phyloP scores from a whole-genome alignment of 2,329 filamentous ascomycete genomes.

The Diaporthe capsici region DNA sequence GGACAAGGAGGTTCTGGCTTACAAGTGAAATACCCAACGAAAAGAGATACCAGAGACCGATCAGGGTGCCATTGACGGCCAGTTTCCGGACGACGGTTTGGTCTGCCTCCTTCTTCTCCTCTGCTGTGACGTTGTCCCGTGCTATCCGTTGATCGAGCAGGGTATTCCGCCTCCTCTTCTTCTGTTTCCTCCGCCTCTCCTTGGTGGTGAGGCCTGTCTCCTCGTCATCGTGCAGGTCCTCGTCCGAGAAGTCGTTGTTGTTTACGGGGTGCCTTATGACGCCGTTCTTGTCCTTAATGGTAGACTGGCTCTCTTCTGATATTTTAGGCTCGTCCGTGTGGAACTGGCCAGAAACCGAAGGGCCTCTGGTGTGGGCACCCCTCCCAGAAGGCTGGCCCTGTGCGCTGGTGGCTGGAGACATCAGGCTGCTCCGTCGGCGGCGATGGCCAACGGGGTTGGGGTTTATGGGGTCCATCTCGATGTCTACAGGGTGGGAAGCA shows the following conservation, averaged over 20 bases:
- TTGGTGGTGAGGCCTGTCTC: constrained; percentile 87
- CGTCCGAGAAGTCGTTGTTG: constrained; percentile 73
- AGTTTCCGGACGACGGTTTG: constrained; percentile 78
- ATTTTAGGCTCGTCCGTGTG: constrained; percentile 60
- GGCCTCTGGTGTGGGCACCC: constrained; percentile 47
- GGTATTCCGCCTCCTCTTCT: constrained; percentile 76
- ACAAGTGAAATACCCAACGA: constrained; percentile 93
- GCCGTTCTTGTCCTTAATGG: constrained; percentile 42
- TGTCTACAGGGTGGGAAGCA: constrained; percentile 53
- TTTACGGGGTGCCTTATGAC: constrained; percentile 42
- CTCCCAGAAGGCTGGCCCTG: constrained; percentile 43
- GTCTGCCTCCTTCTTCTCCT: constrained; percentile 83
- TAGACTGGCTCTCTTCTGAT: constrained; percentile 56
- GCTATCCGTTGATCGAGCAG: constrained; percentile 79
- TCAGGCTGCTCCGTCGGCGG: constrained; percentile 69
- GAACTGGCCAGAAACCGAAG: constrained; percentile 48
- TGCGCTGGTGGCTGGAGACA: constrained; percentile 54
- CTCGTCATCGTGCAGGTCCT: constrained; percentile 86
- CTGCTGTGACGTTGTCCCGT: constrained; percentile 72
- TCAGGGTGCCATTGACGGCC: constrained; percentile 83
- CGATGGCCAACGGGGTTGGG: constrained; percentile 61
- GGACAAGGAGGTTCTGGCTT: constrained; percentile 54
- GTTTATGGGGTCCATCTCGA: constrained; percentile 70
- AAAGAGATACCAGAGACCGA: constrained; percentile 90
- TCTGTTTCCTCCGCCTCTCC: constrained; percentile 77